phyloP scores from a whole-genome alignment of 352 stramenopile species.

The Globisporangium irregulare region DNA sequence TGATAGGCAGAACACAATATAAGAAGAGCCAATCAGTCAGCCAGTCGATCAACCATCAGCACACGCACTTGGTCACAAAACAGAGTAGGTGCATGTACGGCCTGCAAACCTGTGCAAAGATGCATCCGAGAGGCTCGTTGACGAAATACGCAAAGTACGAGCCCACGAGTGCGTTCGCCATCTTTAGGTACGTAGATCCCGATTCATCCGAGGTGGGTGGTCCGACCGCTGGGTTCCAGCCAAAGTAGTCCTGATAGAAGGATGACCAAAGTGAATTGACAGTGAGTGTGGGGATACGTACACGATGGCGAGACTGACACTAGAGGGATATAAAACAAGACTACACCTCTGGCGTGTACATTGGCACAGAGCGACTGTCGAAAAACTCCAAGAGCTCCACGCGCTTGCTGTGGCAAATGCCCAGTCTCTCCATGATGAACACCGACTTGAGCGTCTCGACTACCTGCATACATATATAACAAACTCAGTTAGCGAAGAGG shows the following conservation, averaged over 20 bases:
- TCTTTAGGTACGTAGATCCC: slow-evolving; percentile 44
- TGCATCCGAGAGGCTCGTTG: slow-evolving; percentile 58
- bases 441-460: slow-evolving; percentile 57
- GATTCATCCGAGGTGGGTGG: slow-evolving; percentile 34
- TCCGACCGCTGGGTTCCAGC: slow-evolving; percentile 68
- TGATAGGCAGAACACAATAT: slow-evolving; percentile 22
- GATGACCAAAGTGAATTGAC: slow-evolving; percentile 8
- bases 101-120: slow-evolving; percentile 44
- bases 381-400: slow-evolving; percentile 72
- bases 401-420: slow-evolving; percentile 55
- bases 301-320: neutral
- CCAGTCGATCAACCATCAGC: neutral
- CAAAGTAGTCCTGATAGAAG: slow-evolving; percentile 63
- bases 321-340: neutral
- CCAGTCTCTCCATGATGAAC: slow-evolving; percentile 74
- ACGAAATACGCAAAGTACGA: slow-evolving; percentile 67
- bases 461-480: slow-evolving; percentile 3
- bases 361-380: slow-evolving; percentile 29
- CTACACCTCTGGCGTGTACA: slow-evolving; percentile 50
- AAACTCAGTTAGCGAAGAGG: neutral
- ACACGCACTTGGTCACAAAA: neutral
- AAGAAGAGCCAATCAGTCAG: slow-evolving; percentile 7
- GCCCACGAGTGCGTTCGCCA: slow-evolving; percentile 67
- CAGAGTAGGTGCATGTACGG: neutral
- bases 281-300: neutral